These are phyloP conservation scores for Oemleria cerasiformis DNA, from an alignment of 306 rosid species.

Conservation along the genomic window DNA sequence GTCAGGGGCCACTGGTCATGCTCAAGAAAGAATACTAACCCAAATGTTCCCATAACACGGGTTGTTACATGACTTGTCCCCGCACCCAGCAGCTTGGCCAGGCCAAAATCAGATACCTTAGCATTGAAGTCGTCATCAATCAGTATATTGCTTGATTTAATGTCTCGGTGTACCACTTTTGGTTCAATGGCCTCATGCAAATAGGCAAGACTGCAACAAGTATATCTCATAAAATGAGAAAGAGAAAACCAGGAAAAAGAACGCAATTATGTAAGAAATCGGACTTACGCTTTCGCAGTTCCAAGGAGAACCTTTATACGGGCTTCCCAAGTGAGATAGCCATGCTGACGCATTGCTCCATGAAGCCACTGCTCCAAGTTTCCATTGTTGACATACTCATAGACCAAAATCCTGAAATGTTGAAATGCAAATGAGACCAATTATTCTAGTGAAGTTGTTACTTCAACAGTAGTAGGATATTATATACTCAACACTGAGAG, in stretches of 20 bases:
- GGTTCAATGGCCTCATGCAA: constrained; percentile 96
- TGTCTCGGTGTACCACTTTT: constrained; percentile 87
- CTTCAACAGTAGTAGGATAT: neutral
- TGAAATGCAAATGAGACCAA: constrained; percentile 7
- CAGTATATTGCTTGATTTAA: constrained; percentile 90
- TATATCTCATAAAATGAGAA: constrained; percentile 25
- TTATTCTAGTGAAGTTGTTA: neutral
- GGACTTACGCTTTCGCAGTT: constrained; percentile 92
- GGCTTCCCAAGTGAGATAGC: constrained; percentile 97
- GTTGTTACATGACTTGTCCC: constrained; percentile 92
- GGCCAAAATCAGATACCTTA: constrained; percentile 94
- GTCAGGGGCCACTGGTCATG: constrained; percentile 8
- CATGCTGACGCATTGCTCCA: constrained; percentile 94
- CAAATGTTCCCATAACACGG: constrained; percentile 96
- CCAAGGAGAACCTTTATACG: constrained; percentile 87
- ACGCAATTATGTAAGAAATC: neutral
- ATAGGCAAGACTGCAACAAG: constrained; percentile 73
- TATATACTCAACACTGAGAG: constrained; percentile 4
- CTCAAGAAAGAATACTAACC: constrained; percentile 48
- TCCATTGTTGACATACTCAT: constrained; percentile 93
- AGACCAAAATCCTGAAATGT: constrained; percentile 71
- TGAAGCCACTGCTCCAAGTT: constrained; percentile 97
- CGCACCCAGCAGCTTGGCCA: constrained; percentile 88
- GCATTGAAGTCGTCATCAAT: constrained; percentile 87
- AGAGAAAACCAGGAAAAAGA: constrained; percentile 17